A percentile compares a stretch with the other conserved stretches of the same genome.
Conservation (phyloP, 139 green algal species). For the Closterium sp. region DNA sequence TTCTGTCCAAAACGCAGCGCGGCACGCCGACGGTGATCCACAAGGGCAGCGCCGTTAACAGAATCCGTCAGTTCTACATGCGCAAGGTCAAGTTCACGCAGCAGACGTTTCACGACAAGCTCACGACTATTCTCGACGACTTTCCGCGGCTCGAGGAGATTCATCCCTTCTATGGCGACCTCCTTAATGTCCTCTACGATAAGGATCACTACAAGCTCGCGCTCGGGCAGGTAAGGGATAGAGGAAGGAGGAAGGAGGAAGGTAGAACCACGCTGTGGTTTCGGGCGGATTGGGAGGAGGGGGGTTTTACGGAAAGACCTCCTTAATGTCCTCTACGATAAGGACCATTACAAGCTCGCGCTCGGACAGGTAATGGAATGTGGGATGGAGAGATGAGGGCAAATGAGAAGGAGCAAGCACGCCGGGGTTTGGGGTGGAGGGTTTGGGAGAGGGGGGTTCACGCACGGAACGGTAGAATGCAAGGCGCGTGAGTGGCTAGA, state of each 20-base stretch:
- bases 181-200: constrained; percentile 99
- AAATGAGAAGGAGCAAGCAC: too few relatives aligned
- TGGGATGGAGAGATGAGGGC: background rate
- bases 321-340: constrained; percentile 99
- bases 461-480: too few relatives aligned
- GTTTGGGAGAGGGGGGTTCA: too few relatives aligned
- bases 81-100: constrained; percentile 95
- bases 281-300: background rate
- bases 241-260: background rate
- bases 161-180: constrained; percentile 97
- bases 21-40: constrained; percentile 97
- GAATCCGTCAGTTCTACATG: constrained; percentile 99
- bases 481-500: too few relatives aligned
- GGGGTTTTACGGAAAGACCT: constrained; percentile 67
- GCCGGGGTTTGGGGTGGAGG: too few relatives aligned
- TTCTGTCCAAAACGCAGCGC: constrained; percentile 93
- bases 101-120: constrained; percentile 89
- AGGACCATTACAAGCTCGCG: constrained; percentile 99
- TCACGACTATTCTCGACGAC: constrained; percentile 90
- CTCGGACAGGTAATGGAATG: constrained; percentile 74
- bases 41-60: constrained; percentile 88
- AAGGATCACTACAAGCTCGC: constrained; percentile 99
- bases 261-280: background rate
- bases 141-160: constrained; percentile 96
- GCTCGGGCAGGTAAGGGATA: constrained; percentile 74